These are phyloP conservation scores for Suaeda aralocaspica DNA, from an alignment of 148 eudicot genomes.

Conservation along the genomic window DNA sequence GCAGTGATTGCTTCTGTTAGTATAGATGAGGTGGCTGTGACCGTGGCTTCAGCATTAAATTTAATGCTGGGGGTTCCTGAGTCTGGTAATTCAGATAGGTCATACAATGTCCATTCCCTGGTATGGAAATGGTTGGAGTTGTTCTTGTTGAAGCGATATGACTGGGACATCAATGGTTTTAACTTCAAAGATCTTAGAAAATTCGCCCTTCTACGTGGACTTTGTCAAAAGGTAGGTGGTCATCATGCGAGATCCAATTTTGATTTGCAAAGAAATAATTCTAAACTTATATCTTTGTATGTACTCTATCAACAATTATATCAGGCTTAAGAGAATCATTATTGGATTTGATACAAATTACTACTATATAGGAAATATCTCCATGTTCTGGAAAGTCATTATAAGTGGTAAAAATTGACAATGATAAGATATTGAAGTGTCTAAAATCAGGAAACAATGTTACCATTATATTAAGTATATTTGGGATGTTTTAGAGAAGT, in stretches of 20 bases:
- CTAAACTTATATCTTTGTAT: neutral
- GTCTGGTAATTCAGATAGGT: conserved; percentile 32
- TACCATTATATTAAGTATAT: neutral
- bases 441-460: neutral
- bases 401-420: neutral
- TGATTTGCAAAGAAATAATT: neutral
- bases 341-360: neutral
- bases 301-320: neutral
- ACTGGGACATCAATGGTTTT: conserved; percentile 73
- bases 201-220: conserved; percentile 90
- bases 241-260: neutral
- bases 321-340: neutral
- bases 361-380: neutral
- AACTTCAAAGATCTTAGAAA: conserved; percentile 87
- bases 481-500: neutral
- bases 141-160: conserved; percentile 77
- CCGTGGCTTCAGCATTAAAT: conserved; percentile 78
- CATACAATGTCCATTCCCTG: conserved; percentile 48
- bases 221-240: conserved; percentile 85
- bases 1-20: conserved; percentile 85
- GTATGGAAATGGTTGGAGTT: conserved; percentile 82
- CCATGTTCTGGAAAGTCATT: conserved; percentile 1
- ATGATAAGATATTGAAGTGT: neutral
- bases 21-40: conserved; percentile 62
- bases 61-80: conserved; percentile 82